These are phyloP conservation scores for Candida sanyaensis DNA, from an alignment of 1,139 yeast species.

Conservation along the genomic window DNA sequence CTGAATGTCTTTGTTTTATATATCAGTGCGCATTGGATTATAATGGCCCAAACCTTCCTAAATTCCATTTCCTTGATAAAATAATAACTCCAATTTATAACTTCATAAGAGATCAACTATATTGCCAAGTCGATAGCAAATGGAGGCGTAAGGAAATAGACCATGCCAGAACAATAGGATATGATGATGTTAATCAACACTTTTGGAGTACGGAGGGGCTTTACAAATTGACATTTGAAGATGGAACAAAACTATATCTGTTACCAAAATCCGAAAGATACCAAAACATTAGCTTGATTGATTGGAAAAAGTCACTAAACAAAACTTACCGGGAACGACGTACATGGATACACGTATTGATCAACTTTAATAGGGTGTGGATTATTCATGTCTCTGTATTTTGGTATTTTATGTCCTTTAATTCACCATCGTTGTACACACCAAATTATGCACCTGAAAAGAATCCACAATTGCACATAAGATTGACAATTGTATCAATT, in stretches of 20 bases:
- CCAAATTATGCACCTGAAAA: constrained; percentile 46
- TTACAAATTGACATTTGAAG: constrained; percentile 42
- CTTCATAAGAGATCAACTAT: constrained; percentile 46
- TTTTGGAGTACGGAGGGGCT: constrained; percentile 80
- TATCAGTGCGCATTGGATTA: constrained; percentile 34
- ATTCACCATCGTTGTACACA: constrained; percentile 78
- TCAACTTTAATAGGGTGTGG: constrained; percentile 84
- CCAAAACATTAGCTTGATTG: constrained; percentile 43
- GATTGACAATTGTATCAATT: constrained; percentile 44
- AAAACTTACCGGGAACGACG: constrained; percentile 77
- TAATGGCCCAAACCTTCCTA: constrained; percentile 11
- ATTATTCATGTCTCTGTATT: constrained; percentile 73
- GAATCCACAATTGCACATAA: constrained; percentile 13
- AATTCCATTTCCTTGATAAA: constrained; percentile 31
- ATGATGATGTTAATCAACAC: constrained; percentile 83
- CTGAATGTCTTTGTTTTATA: constrained; percentile 44
- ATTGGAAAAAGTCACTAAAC: constrained; percentile 65
- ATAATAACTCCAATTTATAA: constrained; percentile 50
- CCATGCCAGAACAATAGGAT: constrained; percentile 73
- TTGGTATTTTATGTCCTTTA: constrained; percentile 82
- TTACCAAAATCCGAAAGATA: constrained; percentile 49
- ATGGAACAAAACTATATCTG: constrained; percentile 47
- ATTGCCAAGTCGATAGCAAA: constrained; percentile 32
- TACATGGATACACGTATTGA: constrained; percentile 74
- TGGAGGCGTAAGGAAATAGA: constrained; percentile 59